phyloP scores from a whole-genome alignment of 257 asterid genomes.

The Gentiana dahurica region DNA sequence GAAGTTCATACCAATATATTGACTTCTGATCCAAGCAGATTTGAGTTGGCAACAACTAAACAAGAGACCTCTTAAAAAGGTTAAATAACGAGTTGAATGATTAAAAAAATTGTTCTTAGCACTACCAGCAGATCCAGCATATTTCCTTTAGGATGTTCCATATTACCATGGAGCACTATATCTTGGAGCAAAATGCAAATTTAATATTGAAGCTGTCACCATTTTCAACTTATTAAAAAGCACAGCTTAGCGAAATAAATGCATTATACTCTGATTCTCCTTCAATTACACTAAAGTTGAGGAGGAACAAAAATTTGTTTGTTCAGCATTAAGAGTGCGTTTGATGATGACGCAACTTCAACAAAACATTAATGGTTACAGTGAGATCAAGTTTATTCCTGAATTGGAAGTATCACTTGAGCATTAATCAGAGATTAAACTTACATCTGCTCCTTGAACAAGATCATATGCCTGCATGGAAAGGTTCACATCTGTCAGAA shows the following conservation, averaged over 20 bases:
- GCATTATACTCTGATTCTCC: not conserved
- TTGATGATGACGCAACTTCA: not conserved
- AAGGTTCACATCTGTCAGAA: slow-evolving; percentile 16
- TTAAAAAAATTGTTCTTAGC: too few relatives aligned
- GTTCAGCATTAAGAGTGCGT: not conserved
- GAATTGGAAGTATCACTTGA: slow-evolving; percentile 4
- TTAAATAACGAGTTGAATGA: too few relatives aligned
- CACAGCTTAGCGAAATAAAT: not conserved
- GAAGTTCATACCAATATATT: too few relatives aligned
- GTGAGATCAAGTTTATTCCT: not conserved
- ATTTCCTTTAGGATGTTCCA: too few relatives aligned
- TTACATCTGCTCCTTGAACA: slow-evolving; percentile 89
- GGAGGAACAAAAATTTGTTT: not conserved
- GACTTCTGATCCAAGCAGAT: too few relatives aligned
- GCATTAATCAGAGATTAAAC: slow-evolving; percentile 16
- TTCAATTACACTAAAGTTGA: not conserved
- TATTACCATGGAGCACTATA: too few relatives aligned
- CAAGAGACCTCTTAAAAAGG: too few relatives aligned
- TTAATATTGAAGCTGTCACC: too few relatives aligned
- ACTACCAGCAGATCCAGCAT: too few relatives aligned
- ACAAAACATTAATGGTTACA: not conserved
- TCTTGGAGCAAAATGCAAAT: too few relatives aligned
- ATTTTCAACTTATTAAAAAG: not conserved
- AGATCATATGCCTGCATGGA: slow-evolving; percentile 82
- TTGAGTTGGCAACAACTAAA: too few relatives aligned